Evolutionary conservation across 352 stramenopile genomes (phyloP).

Genomic region (Saprolegnia diclina): DNA sequence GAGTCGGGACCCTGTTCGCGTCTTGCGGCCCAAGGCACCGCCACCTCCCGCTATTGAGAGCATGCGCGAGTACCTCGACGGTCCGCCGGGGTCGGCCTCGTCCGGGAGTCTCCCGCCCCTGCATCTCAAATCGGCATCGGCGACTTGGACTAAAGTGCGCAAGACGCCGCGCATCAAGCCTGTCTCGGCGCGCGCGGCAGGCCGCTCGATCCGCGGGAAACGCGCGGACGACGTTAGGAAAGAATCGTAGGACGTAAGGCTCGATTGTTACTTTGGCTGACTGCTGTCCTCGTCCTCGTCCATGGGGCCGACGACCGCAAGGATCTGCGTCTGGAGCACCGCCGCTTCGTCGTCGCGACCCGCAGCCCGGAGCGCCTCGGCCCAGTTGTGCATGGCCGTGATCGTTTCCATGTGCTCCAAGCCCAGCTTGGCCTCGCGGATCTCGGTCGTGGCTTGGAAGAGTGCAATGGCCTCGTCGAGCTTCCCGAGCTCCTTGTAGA

Average conservation of each 20-base stretch:
- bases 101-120: neutral
- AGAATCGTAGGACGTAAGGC: neutral
- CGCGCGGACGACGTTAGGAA: neutral
- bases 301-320: constrained; percentile 57
- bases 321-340: constrained; percentile 71
- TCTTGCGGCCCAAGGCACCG: neutral
- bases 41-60: neutral
- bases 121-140: neutral
- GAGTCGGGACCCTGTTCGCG: neutral
- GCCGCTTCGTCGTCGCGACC: constrained; percentile 74
- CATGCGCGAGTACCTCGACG: constrained; percentile 14
- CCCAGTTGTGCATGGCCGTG: constrained; percentile 75
- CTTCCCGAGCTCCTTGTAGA: constrained; percentile 65
- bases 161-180: neutral
- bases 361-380: constrained; percentile 65
- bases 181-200: neutral
- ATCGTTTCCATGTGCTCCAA: constrained; percentile 72
- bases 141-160: neutral
- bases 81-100: neutral
- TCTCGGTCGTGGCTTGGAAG: constrained; percentile 57
- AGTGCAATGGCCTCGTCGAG: constrained; percentile 63
- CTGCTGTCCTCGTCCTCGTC: constrained; percentile 27
- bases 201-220: constrained; percentile 6
- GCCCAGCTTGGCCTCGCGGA: constrained; percentile 59
- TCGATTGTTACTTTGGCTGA: neutral